phyloP scores from a whole-genome alignment of 2,329 filamentous ascomycete genomes.

The Westerdykella sp. region DNA sequence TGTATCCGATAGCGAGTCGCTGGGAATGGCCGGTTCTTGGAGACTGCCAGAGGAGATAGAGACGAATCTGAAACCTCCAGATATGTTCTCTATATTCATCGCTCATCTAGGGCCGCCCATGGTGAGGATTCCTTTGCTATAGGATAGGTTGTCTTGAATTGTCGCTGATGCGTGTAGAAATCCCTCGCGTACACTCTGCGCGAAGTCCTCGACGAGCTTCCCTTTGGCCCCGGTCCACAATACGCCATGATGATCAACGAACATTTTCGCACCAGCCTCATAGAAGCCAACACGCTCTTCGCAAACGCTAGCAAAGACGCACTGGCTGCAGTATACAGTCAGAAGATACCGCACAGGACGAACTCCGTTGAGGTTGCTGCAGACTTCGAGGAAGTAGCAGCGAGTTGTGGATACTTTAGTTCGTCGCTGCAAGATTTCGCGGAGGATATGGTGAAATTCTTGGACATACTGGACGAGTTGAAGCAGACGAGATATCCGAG shows the following conservation, averaged over 20 bases:
- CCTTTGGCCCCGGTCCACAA: conserved; percentile 64
- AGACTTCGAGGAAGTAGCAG: conserved; percentile 93
- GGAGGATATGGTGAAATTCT: conserved; percentile 76
- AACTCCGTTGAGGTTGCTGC: conserved; percentile 72
- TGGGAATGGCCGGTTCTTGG: conserved; percentile 7
- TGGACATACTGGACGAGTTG: conserved; percentile 79
- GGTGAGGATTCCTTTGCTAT: conserved; percentile 37
- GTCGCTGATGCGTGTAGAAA: conserved; percentile 48
- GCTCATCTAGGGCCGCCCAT: conserved; percentile 83
- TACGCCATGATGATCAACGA: conserved; percentile 69
- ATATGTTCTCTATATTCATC: conserved; percentile 92
- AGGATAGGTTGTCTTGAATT: conserved; percentile 1
- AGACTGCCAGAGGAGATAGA: conserved; percentile 24
- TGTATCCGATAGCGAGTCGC: conserved; percentile 27
- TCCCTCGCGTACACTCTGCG: conserved; percentile 88
- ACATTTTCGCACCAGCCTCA: conserved; percentile 72
- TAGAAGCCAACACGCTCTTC: conserved; percentile 75
- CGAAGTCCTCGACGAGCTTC: conserved; percentile 79
- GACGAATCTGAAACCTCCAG: conserved; percentile 53
- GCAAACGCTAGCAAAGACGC: conserved; percentile 68
- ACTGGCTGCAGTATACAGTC: conserved; percentile 71
- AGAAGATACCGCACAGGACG: conserved; percentile 63
- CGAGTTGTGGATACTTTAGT: conserved; percentile 95
- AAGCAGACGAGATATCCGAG: conserved; percentile 61
- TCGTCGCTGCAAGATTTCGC: conserved; percentile 88